phyloP scores from a whole-genome alignment of 2,329 filamentous ascomycete genomes.

The Juglanconis sp. region DNA sequence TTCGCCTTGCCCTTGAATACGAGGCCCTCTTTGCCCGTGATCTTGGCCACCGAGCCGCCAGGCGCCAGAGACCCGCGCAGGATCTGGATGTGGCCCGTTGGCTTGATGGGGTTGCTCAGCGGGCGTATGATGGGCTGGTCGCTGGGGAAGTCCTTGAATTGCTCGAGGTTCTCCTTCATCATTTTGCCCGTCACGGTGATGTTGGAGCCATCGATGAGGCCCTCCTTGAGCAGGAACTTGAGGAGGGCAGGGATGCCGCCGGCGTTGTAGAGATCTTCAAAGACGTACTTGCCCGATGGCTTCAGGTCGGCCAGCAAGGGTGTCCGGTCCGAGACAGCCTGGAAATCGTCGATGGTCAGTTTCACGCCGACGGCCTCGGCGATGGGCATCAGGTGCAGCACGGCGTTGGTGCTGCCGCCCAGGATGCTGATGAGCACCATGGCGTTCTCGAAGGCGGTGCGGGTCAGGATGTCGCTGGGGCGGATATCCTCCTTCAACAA shows the following conservation, averaged over 20 bases:
- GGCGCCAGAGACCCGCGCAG: conserved; percentile 81
- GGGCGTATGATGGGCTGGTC: conserved; percentile 81
- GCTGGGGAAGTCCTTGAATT: conserved; percentile 69
- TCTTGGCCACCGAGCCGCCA: conserved; percentile 85
- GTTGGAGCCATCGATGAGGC: conserved; percentile 74
- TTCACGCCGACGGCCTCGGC: conserved; percentile 78
- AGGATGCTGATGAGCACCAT: conserved; percentile 82
- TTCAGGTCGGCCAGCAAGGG: conserved; percentile 81
- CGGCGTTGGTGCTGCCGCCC: conserved; percentile 81
- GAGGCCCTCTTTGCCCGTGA: conserved; percentile 90
- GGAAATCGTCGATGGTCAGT: conserved; percentile 83
- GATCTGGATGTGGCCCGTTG: conserved; percentile 85
- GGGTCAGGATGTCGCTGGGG: conserved; percentile 74
- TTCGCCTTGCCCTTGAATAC: conserved; percentile 76
- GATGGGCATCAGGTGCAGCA: conserved; percentile 80
- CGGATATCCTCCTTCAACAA: conserved; percentile 74
- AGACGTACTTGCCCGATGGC: conserved; percentile 83
- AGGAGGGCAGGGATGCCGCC: conserved; percentile 84
- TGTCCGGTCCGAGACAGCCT: conserved; percentile 72
- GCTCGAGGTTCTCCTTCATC: conserved; percentile 76
- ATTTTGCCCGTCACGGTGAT: conserved; percentile 88
- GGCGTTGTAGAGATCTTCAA: conserved; percentile 80
- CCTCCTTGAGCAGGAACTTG: conserved; percentile 81
- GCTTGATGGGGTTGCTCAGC: conserved; percentile 79
- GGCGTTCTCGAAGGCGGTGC: conserved; percentile 78